Percentiles rank a stretch among this genome's conserved stretches.
Evolutionary conservation across 257 asterid genomes (phyloP).

Genomic region (Nyctanthes arbortristis): DNA sequence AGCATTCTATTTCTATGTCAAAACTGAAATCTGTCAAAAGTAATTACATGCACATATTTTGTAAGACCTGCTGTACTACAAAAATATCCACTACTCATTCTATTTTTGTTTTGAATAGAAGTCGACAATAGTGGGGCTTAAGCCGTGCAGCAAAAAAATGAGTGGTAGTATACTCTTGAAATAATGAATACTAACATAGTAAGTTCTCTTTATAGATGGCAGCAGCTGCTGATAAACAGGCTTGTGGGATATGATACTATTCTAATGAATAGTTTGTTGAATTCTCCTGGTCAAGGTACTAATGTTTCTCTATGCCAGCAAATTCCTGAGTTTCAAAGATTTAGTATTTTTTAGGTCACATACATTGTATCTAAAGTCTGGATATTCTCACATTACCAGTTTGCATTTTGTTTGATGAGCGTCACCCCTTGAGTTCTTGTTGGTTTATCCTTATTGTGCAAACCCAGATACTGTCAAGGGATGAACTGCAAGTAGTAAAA

Average conservation of each 20-base stretch:
- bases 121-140: no score
- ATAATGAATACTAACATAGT: constrained; percentile 10
- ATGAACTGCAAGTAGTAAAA: not conserved
- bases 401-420: constrained; percentile 17
- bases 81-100: no score
- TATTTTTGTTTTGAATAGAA: no score
- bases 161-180: not conserved
- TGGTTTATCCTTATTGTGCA: constrained; percentile 6
- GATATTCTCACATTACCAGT: not conserved
- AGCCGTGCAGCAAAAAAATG: not conserved
- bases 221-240: constrained; percentile 95
- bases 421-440: constrained; percentile 20
- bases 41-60: no score
- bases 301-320: constrained; percentile 25
- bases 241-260: constrained; percentile 98
- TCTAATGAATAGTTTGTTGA: constrained; percentile 91
- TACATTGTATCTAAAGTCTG: constrained; percentile 11
- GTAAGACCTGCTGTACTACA: no score
- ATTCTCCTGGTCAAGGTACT: constrained; percentile 90
- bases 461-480: constrained; percentile 17
- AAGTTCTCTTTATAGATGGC: constrained; percentile 71
- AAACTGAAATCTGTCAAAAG: no score
- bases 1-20: no score
- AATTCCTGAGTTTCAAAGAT: not conserved
- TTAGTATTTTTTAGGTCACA: constrained; percentile 15